Base-by-base conservation (phyloP, 2,329 filamentous ascomycete genomes). In the Paecilomyces niveus region DNA sequence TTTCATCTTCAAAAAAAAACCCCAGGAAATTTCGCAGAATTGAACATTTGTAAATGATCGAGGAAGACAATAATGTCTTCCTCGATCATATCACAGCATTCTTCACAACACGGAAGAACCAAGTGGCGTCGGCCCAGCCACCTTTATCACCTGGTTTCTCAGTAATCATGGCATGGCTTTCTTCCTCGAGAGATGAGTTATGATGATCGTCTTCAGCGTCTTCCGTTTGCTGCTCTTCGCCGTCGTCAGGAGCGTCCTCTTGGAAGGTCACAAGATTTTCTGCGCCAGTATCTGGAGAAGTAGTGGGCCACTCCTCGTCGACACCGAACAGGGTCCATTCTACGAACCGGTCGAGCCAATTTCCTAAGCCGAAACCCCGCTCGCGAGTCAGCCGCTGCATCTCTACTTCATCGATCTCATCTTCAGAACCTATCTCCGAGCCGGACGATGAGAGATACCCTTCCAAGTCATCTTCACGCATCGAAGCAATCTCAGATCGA, bases 121-220 rank as follows among this genome's bases (percentile, higher is more conserved):
- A 85, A 31, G 79, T 77, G 32, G 81, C 82, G 72, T 85, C 83
- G 60, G 80, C 76, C 83, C 83, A 85, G 0, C 81, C 81, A 4
- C 80, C 81, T 18, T 68, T 61, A 2, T 70, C 66, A 6, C 72
- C 71, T 2, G 72, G 66, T 29, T 70, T 76, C 58, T 77, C 74
- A 50, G 71, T 67, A 29, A 61, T 15, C 2, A 53, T 52, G 26
- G 58, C 9, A n/a, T 55, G 59, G 53, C 72, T 70, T 26, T 63
- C 65, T 45, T 76, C 76, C 22, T 57, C 66, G 53, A 65, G 59
- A 10, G 65, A 65, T 7, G 64, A 62, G n/a, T 64, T 64, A 56
- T 67, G 60, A 33, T 71, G 69, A 5, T 62, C 60, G 15, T 68
- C 71, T 45, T 72, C 67, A 18, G 63, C 65, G 33, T 62, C 58